Evolutionary conservation across 305 asterid species (phyloP), one percentile per base, ranked within the genome.

Genomic region (Plantago coronopus): DNA sequence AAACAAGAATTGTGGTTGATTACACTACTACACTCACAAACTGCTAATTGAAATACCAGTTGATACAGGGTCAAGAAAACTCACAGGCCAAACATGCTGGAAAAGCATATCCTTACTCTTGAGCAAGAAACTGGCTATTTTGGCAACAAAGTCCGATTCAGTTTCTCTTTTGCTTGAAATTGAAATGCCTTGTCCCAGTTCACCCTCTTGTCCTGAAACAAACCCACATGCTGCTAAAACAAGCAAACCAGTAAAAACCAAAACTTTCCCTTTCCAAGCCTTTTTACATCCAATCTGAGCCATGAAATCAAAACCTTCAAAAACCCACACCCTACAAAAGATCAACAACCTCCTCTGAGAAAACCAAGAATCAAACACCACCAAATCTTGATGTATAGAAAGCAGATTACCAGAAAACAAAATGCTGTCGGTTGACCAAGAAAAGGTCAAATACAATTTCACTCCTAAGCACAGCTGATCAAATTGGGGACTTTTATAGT

Each of bases 21-120:
- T n/a, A n/a, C n/a, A 64, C 34, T 15, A 61, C 43, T 59, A 27
- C 48, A 17, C 23, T 18, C 57, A 62, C 62, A 55, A 38, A 31
- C 18, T 45, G 53, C 43, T 22, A 27, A n/a, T n/a, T n/a, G n/a
- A n/a, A n/a, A n/a, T n/a, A n/a, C n/a, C n/a, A n/a, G n/a, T n/a
- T n/a, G n/a, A n/a, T 2, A 6, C 38, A 31, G 38, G 38, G 2
- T 8, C 40, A 34, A 34, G 40, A 34, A n/a, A 64, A 70, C 88
- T 79, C 76, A 84, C 91, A 60, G 91, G 91, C 88, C 91, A 84
- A 51, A 79, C 78, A 73, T 76, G 84, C 20, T 49, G 65, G 55
- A 71, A 71, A 51, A 72, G 53, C 5, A 59, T 48, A 14, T 72
- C 67, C 67, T 64, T 65, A 49, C 27, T 61, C 22, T 62, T 57